Evolutionary conservation across 2,329 filamentous ascomycete species (phyloP), one percentile per base, ranked within the genome.

Genomic region (Fusarium papillatum): DNA sequence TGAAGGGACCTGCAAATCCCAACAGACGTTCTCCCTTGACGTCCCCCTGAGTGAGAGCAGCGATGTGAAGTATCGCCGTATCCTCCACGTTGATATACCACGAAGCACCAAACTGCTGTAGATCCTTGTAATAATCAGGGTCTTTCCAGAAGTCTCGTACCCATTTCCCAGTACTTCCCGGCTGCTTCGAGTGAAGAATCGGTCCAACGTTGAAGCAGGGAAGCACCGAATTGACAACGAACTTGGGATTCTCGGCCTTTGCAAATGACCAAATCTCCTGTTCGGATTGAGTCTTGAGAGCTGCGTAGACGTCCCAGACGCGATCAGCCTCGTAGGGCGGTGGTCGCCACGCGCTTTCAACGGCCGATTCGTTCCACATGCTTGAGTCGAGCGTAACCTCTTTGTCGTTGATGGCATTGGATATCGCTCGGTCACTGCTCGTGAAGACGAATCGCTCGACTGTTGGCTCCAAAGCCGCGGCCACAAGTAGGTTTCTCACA

Each of bases 1-100:
- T 69, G 62, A 69, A 69, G 10, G 67, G 50, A 1, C 68, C 63
- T 24, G 62, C 68, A 46, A 66, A 66, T 10, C 68, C 68, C 34
- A 69, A 19, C 7, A 69, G 7, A 1, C 62, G 50, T 16, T 66
- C 53, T 5, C 29, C 34, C 24, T 59, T 62, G 5, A 61, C 68
- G 10, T 69, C 68, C 7, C 61, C 68, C 22, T 69, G 62, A 7
- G 17, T 66, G 7, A 66, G 41, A 8, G 62, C 55, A 22, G 68
- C 62, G 39, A 66, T 29, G 26, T 69, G 62, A 4, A 61, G 34
- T 1, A 66, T 3, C 17, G 68, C 50, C 3, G 53, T 61, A 9
- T 66, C 68, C 8, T 69, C 29, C 16, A 69, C 68, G 19, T 53
- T 55, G 9, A 69, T 57, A n/a, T 66, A 69, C 53, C 62, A 69